Evolutionary conservation across 805 yeast species (phyloP), one percentile per base, ranked within the genome.

Genomic region (Metschnikowia arizonensis): DNA sequence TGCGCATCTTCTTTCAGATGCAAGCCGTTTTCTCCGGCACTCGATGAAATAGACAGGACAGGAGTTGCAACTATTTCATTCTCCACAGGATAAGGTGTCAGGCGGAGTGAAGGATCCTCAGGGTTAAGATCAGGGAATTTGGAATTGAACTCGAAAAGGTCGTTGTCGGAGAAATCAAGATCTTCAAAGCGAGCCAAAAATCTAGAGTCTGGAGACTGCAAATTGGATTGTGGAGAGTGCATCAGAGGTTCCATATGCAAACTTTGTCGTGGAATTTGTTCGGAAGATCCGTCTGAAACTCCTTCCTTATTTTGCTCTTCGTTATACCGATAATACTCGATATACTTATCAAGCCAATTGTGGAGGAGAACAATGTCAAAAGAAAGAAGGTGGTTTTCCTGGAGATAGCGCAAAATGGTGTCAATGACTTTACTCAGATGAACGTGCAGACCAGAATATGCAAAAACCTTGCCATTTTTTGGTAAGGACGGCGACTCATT

Each of bases 271-370:
- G 31, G 15, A n/a, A 26, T 26, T 26, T n/a, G 11, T 26, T 10
- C n/a, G 1, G 33, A 19, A 17, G 12, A 15, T 9, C 9, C 19
- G 5, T 31, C n/a, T 17, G 24, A 6, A 21, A 21, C 6, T 26
- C 29, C 29, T 12, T 28, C 31, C 15, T 6, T 5, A n/a, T 21
- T 35, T 21, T 18, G 36, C 19, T 11, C 41, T 29, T 49, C 52
- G 40, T 41, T 43, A 23, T 43, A 26, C 25, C 45, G 63, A 48
- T 69, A 57, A 46, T 69, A 71, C 5, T 58, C 66, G 15, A 71
- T 63, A 48, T 71, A 71, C 40, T 61, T 63, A 48, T 68, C 57
- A 28, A 71, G 55, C 76, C 76, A 71, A 14, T 48, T 50, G 47
- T 65, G 64, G 32, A 71, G 56, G 40, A 65, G 67, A 2, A 57